Percentiles rank a stretch among this genome's conserved stretches.
Evolutionary conservation across 768 basidiomycete genomes (phyloP).

Genomic region (Mycena vitilis): DNA sequence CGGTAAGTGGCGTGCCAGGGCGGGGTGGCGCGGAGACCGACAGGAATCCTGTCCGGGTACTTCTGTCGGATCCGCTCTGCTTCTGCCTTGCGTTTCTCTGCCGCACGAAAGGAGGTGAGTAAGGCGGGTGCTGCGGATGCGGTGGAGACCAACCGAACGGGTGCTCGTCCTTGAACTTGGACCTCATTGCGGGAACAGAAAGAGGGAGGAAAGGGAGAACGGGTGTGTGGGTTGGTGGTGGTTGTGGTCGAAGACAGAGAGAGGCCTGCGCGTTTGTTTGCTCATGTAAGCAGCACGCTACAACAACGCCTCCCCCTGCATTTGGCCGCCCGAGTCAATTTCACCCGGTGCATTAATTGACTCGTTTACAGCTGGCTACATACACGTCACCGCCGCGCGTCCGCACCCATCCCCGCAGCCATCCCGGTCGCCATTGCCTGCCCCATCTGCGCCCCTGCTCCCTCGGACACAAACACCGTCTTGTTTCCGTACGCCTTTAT

Average conservation of each 20-base stretch:
- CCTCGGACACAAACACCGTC: conserved; percentile 77
- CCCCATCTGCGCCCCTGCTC: conserved; percentile 67
- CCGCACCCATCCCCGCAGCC: conserved; percentile 72
- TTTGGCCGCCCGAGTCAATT: not conserved
- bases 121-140: conserved; percentile 38
- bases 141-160: conserved; percentile 82
- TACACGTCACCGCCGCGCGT: conserved; percentile 28
- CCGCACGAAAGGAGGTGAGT: conserved; percentile 46
- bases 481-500: conserved; percentile 75
- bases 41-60: conserved; percentile 98
- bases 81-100: conserved; percentile 99
- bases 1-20: conserved; percentile 25
- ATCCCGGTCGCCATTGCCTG: conserved; percentile 74
- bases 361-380: not conserved
- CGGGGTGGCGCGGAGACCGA: conserved; percentile 55
- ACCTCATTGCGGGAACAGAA: conserved; percentile 70
- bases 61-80: conserved; percentile 99
- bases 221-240: conserved; percentile 40
- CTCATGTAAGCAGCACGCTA: conserved; percentile 15
- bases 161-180: conserved; percentile 99
- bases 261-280: conserved; percentile 2
- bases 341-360: not conserved
- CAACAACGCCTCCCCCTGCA: conserved; percentile 5
- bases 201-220: conserved; percentile 36
- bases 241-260: conserved; percentile 38